Evolutionary conservation across 352 stramenopile species (phyloP).

Genomic region (Phytophthora palmivora): DNA sequence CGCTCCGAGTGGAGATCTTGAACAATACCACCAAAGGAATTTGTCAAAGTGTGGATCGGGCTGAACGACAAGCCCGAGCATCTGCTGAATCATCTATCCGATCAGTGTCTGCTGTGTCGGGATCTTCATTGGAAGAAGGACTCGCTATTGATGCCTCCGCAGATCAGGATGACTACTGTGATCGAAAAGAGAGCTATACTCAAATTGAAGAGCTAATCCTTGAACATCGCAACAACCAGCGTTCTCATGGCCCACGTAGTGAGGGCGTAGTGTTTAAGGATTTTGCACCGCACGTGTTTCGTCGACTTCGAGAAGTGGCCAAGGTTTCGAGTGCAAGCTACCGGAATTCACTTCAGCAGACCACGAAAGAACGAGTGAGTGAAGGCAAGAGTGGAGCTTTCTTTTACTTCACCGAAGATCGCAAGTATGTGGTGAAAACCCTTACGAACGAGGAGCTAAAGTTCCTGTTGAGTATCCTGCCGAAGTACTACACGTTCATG

Average conservation of each 20-base stretch:
- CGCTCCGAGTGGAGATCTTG: slow-evolving; percentile 85
- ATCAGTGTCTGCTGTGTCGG: slow-evolving; percentile 30
- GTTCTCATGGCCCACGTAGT: slow-evolving; percentile 42
- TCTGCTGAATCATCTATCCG: slow-evolving; percentile 39
- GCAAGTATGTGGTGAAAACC: slow-evolving; percentile 88
- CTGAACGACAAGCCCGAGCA: slow-evolving; percentile 62
- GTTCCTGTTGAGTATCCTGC: slow-evolving; percentile 77
- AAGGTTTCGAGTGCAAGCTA: slow-evolving; percentile 74
- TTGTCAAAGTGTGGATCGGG: slow-evolving; percentile 72
- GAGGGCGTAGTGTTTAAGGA: slow-evolving; percentile 83
- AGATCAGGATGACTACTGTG: slow-evolving; percentile 48
- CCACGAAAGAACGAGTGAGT: slow-evolving; percentile 80
- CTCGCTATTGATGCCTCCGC: slow-evolving; percentile 7
- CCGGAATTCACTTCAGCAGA: slow-evolving; percentile 71
- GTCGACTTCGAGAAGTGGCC: slow-evolving; percentile 65
- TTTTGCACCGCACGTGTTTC: slow-evolving; percentile 83
- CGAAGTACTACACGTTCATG: slow-evolving; percentile 75
- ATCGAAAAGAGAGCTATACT: slow-evolving; percentile 75
- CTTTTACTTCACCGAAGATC: slow-evolving; percentile 87
- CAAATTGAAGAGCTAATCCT: slow-evolving; percentile 82
- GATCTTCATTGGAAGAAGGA: slow-evolving; percentile 32
- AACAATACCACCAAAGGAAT: slow-evolving; percentile 89
- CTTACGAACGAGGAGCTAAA: slow-evolving; percentile 78
- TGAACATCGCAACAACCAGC: slow-evolving; percentile 66
- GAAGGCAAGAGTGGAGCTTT: slow-evolving; percentile 86